phyloP scores from a whole-genome alignment of 371 early-diverging fungal genomes.

The Zychaea mexicana region DNA sequence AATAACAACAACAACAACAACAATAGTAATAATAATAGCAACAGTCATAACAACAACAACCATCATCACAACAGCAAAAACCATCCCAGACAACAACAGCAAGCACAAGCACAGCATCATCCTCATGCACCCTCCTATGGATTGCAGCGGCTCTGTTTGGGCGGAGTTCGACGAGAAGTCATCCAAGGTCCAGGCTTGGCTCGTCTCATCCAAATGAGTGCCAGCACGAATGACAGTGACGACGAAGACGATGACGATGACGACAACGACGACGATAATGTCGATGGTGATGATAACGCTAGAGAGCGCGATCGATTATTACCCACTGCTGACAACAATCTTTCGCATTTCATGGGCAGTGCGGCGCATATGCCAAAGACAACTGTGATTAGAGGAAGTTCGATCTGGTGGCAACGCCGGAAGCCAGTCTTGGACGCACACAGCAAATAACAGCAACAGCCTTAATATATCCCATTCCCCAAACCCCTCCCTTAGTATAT shows the following conservation, averaged over 20 bases:
- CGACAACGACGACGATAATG: constrained; percentile 16
- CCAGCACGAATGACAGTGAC: constrained; percentile 25
- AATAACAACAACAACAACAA: background rate
- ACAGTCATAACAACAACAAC: background rate
- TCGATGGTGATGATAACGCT: constrained; percentile 6
- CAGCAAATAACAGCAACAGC: background rate
- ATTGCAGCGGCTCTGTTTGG: constrained; percentile 40
- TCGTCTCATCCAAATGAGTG: constrained; percentile 34
- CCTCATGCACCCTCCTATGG: constrained; percentile 9
- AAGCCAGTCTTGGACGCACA: constrained; percentile 11
- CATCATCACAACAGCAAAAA: background rate
- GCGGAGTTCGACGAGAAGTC: constrained; percentile 34
- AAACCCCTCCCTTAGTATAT: background rate
- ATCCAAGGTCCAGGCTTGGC: constrained; percentile 25
- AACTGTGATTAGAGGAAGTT: constrained; percentile 41
- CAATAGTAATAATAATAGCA: background rate
- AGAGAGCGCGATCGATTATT: background rate
- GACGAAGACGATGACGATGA: constrained; percentile 16
- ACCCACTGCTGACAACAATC: constrained; percentile 18
- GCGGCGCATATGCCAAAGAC: constrained; percentile 32
- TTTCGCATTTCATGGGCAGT: constrained; percentile 24
- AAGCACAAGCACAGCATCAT: background rate
- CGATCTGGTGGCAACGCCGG: constrained; percentile 51
- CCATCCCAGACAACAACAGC: background rate
- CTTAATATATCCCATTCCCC: no score